These are phyloP conservation scores for Mariannaea sp. DNA, from an alignment of 2,329 filamentous ascomycete species.

Conservation along the genomic window DNA sequence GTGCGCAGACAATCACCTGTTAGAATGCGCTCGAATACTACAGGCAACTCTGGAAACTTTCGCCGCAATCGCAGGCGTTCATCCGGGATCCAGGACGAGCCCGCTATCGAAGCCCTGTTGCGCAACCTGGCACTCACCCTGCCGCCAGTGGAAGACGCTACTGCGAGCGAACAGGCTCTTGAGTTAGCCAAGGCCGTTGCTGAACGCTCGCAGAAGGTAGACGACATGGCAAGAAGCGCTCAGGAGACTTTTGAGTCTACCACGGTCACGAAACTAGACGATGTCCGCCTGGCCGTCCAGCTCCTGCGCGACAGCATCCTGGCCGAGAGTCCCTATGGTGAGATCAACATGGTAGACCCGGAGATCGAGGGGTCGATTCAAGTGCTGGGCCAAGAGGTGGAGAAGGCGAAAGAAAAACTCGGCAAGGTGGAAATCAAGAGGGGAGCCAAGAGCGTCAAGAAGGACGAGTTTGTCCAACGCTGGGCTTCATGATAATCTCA, in stretches of 20 bases:
- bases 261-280: constrained; percentile 49
- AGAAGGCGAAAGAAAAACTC: constrained; percentile 47
- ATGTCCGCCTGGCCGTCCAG: constrained; percentile 54
- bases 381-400: constrained; percentile 52
- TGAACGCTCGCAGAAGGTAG: constrained; percentile 50
- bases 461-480: constrained; percentile 51
- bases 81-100: constrained; percentile 44
- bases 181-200: constrained; percentile 43
- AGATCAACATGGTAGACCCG: constrained; percentile 56
- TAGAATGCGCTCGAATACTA: constrained; percentile 41
- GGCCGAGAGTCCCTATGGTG: constrained; percentile 55
- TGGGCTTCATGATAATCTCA: constrained; percentile 33
- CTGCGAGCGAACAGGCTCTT: constrained; percentile 34
- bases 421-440: constrained; percentile 45
- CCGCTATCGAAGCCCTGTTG: constrained; percentile 54
- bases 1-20: constrained; percentile 44
- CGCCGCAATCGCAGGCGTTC: constrained; percentile 42
- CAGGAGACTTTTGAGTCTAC: constrained; percentile 57
- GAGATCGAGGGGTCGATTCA: constrained; percentile 58
- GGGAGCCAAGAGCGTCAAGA: constrained; percentile 50
- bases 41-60: too few species aligned
- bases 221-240: constrained; percentile 50
- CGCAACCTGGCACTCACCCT: constrained; percentile 52
- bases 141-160: constrained; percentile 40
- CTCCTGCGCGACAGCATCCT: constrained; percentile 57